Evolutionary conservation across 306 rosid genomes (phyloP).

Genomic region (Myrica gale): DNA sequence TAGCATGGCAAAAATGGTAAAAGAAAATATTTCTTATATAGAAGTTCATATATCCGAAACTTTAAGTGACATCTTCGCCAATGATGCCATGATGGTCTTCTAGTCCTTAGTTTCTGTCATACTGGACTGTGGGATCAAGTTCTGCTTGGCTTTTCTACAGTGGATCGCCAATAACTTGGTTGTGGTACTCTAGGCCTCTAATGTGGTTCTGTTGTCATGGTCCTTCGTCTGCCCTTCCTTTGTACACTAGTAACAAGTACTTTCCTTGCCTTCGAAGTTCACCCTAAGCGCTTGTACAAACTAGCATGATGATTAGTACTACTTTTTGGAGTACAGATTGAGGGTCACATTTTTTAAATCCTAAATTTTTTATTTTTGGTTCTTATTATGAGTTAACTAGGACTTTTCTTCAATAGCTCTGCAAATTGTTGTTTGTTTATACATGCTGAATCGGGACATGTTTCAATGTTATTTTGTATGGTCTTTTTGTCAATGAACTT

Average conservation of each 20-base stretch:
- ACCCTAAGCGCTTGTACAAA: not conserved
- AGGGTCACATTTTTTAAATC: not conserved
- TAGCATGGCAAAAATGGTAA: not conserved
- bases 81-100: not conserved
- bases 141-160: not conserved
- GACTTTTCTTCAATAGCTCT: not conserved
- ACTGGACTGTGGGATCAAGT: not conserved
- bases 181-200: not conserved
- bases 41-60: no score
- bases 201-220: not conserved
- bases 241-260: not conserved
- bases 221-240: not conserved
- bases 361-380: not conserved
- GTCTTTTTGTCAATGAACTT: not conserved
- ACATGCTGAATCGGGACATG: slow-evolving; percentile 1
- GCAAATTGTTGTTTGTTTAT: slow-evolving; percentile 8
- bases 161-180: not conserved
- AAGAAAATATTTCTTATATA: not conserved
- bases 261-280: not conserved
- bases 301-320: not conserved
- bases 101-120: not conserved
- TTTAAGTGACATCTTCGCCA: no score
- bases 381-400: not conserved
- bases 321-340: not conserved
- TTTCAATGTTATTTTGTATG: not conserved